Evolutionary conservation across 2,329 filamentous ascomycete genomes (phyloP), one percentile per base, ranked within the genome.

Genomic region (Fonsecaea multimorphosa): DNA sequence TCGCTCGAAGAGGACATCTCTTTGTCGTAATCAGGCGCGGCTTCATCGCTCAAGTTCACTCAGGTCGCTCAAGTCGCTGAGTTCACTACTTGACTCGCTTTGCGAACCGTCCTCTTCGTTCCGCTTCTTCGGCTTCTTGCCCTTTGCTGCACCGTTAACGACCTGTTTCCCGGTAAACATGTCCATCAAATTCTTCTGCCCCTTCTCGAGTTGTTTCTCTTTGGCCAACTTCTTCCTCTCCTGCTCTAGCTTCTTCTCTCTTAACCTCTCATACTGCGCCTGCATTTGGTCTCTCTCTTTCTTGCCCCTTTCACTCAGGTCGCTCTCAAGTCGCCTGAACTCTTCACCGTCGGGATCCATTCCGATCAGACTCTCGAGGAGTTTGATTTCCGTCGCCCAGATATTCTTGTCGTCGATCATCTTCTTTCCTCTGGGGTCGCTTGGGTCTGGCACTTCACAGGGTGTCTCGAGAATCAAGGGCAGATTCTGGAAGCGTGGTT

Each of bases 401-500:
- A 97, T 85, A 60, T 86, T 82, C 77, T 89, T 92, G 77, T 97
- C 92, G 74, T 96, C 91, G 32, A 69, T 68, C 52, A 38, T 73
- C 64, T 67, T 73, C 66, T 68, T 67, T 1, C 70, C 66, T 40
- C 56, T 70, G 2, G 70, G 63, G 49, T 72, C 68, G 7, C 67
- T 63, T 22, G 71, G 55, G 58, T 86, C 88, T 53, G 87, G 86
- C 40, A 84, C 84, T 68, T 96, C 92, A 68, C 95, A 94, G 5
- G 95, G 95, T n/a, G 95, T 99, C 81, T 99, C 95, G 7, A 99
- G 85, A 1, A 99, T 89, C 87, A 99, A 92, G 3, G 95, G 95
- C 73, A 97, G 79, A 29, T 87, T 87, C 71, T 90, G 86, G 66
- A 98, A 90, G 1, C 87, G 82, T 29, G 84, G 82, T 73, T 92